Conservation (phyloP, 371 early-diverging fungal genomes). For the Mortierella sp. region DNA sequence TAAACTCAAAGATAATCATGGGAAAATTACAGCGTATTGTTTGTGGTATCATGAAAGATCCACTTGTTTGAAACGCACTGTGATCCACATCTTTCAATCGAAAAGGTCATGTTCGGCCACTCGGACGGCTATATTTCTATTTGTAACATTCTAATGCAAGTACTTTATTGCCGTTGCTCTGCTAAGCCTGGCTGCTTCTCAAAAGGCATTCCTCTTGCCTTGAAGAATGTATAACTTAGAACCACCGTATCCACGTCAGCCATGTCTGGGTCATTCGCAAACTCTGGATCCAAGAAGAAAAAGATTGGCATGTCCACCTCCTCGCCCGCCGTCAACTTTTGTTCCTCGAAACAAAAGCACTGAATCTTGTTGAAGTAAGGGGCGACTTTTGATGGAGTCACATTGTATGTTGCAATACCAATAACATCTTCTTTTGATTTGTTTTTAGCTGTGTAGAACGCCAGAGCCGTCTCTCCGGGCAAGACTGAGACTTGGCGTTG, state of each 20-base stretch:
- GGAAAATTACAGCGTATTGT: too few species aligned
- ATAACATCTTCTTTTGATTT: slow-evolving; percentile 90
- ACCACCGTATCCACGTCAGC: slow-evolving; percentile 95
- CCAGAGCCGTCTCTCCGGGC: slow-evolving; percentile 97
- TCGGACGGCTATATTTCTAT: too few species aligned
- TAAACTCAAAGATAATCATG: too few species aligned
- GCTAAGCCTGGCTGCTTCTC: slow-evolving; percentile 49
- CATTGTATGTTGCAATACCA: slow-evolving; percentile 98
- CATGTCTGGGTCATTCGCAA: slow-evolving; percentile 95
- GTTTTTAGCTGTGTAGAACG: slow-evolving; percentile 97
- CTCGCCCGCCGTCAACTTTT: slow-evolving; percentile 91
- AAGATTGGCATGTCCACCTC: slow-evolving; percentile 99
- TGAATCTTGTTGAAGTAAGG: slow-evolving; percentile 98
- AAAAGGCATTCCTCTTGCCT: slow-evolving; percentile 67
- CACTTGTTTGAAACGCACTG: too few species aligned
- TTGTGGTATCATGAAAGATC: too few species aligned
- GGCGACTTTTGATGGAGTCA: slow-evolving; percentile 93
- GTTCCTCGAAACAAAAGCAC: slow-evolving; percentile 99
- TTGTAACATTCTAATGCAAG: too few species aligned
- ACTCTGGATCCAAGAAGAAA: slow-evolving; percentile 98
- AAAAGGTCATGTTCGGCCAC: too few species aligned
- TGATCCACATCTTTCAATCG: too few species aligned
- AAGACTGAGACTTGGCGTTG: slow-evolving; percentile 86
- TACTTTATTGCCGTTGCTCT: slow-evolving; percentile 15
- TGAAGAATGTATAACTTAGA: slow-evolving; percentile 94